Evolutionary conservation across 2,329 filamentous ascomycete genomes (phyloP), one percentile per base, ranked within the genome.

Genomic region (Penicillium psychrosexuale): DNA sequence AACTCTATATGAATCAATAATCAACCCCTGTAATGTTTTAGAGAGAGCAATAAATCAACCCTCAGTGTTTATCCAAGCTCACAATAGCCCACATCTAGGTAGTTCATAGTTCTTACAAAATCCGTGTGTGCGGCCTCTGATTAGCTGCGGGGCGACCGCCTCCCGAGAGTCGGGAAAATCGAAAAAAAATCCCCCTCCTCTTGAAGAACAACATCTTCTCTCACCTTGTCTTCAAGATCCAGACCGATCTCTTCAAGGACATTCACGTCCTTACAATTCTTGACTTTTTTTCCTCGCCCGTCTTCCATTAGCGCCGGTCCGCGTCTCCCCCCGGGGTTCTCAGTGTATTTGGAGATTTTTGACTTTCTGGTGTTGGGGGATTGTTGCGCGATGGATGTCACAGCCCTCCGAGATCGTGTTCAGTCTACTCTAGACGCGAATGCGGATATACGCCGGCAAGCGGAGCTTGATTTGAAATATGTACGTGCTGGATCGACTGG

Each of bases 391-490:
- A 85, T 85, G 83, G 83, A 85, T 74, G 82, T 82, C 68, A 76
- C 79, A 69, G 81, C 77, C 66, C 77, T 87, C 63, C 78, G 84
- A 72, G 80, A 81, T 75, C 82, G 84, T 70, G 86, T 87, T 69
- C 79, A 83, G 74, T 80, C 82, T 66, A 86, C 84, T 53, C 79
- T 87, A 64, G 82, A 85, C 69, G 71, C 82, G 61, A 84, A 87
- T 76, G 80, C 82, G 60, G 81, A 84, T 63, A 80, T 77, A 67
- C 78, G 84, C 66, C 79, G 81, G 66, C 82, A 85, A 72, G 84
- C 84, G 57, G 84, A 87, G 75, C 70, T 82, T 66, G 83, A 86
- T 67, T 75, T 87, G 63, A 85, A 84, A 81, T 81, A 82, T 78
- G 83, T 86, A 77, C 64, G 80, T 73, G 54, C 53, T 53, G 53